A percentile compares a stretch with the other conserved stretches of the same genome.
These are phyloP conservation scores for Osmozyma mogii DNA, from an alignment of 805 yeast genomes.

Conservation along the genomic window DNA sequence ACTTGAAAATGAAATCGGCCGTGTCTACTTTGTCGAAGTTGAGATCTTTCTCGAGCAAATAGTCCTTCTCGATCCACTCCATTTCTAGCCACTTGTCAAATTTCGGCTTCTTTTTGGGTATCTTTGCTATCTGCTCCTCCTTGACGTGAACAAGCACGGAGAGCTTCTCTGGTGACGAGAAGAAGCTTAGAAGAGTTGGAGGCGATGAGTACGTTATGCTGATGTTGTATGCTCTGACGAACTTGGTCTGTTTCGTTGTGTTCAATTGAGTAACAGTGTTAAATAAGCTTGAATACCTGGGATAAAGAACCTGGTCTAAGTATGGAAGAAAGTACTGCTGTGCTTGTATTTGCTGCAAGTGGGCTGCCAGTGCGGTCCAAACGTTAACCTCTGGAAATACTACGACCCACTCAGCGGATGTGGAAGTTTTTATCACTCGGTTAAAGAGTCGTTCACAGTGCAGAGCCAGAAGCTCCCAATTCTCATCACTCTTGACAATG, in stretches of 20 bases:
- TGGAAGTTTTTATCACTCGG: constrained; percentile 26
- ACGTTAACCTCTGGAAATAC: constrained; percentile 84
- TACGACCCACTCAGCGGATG: constrained; percentile 52
- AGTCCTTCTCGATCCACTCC: constrained; percentile 67
- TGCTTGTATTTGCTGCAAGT: constrained; percentile 47
- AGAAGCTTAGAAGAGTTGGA: constrained; percentile 30
- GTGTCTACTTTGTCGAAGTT: too few relatives aligned
- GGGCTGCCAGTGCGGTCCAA: constrained; percentile 40
- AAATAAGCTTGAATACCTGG: constrained; percentile 57
- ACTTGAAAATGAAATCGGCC: too few relatives aligned
- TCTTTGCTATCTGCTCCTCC: constrained; percentile 35
- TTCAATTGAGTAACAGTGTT: constrained; percentile 40
- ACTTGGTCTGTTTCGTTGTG: constrained; percentile 23
- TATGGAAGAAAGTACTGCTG: constrained; percentile 53
- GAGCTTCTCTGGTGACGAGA: constrained; percentile 16
- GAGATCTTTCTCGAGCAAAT: constrained; percentile 9
- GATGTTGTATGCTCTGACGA: constrained; percentile 45
- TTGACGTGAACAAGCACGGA: constrained; percentile 41
- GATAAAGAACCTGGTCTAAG: constrained; percentile 60
- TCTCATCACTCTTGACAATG: constrained; percentile 56
- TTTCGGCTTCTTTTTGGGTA: constrained; percentile 46
- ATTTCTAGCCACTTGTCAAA: constrained; percentile 72
- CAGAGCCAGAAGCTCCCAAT: constrained; percentile 47
- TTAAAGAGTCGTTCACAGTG: constrained; percentile 29
- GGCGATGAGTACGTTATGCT: constrained; percentile 40